These are phyloP conservation scores for Sporothrix protearum DNA, from an alignment of 2,329 filamentous ascomycete species.

Conservation along the genomic window DNA sequence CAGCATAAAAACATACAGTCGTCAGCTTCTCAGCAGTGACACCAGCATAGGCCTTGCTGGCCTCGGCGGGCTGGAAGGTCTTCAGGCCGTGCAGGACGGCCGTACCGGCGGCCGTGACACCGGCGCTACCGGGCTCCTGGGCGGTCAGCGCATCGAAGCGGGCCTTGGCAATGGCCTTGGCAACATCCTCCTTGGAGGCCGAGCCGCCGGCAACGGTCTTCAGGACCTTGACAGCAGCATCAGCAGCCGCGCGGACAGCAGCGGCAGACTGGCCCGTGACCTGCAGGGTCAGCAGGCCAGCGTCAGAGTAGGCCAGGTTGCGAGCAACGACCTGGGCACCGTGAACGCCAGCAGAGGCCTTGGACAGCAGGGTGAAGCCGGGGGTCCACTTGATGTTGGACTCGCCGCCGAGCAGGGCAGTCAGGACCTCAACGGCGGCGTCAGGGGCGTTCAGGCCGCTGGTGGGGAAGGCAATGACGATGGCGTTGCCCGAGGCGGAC, in stretches of 20 bases:
- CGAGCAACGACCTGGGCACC: conserved; percentile 68
- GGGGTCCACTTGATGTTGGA: conserved; percentile 92
- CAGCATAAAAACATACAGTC: conserved; percentile 56
- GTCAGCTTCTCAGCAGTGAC: conserved; percentile 84
- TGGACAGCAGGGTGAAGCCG: conserved; percentile 85
- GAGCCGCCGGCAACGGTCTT: conserved; percentile 75
- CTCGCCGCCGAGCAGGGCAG: conserved; percentile 83
- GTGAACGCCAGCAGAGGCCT: conserved; percentile 64
- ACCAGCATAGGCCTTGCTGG: conserved; percentile 67
- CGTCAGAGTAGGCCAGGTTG: conserved; percentile 87
- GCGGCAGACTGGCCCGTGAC: conserved; percentile 66
- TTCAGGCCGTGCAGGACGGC: conserved; percentile 78
- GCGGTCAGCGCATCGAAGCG: conserved; percentile 88
- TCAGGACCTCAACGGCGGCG: conserved; percentile 83
- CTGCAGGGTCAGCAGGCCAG: conserved; percentile 81
- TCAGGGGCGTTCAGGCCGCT: conserved; percentile 79
- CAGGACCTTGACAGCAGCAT: conserved; percentile 74
- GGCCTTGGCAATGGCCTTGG: conserved; percentile 85
- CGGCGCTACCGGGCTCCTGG: conserved; percentile 71
- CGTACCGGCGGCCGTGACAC: conserved; percentile 78
- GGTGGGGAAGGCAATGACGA: conserved; percentile 90
- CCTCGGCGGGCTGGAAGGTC: conserved; percentile 76
- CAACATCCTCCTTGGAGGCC: conserved; percentile 77
- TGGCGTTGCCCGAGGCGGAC: conserved; percentile 70
- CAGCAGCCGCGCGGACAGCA: conserved; percentile 69